phyloP scores from a whole-genome alignment of 2,329 filamentous ascomycete genomes.

The Rhinocladiella mackenziei region DNA sequence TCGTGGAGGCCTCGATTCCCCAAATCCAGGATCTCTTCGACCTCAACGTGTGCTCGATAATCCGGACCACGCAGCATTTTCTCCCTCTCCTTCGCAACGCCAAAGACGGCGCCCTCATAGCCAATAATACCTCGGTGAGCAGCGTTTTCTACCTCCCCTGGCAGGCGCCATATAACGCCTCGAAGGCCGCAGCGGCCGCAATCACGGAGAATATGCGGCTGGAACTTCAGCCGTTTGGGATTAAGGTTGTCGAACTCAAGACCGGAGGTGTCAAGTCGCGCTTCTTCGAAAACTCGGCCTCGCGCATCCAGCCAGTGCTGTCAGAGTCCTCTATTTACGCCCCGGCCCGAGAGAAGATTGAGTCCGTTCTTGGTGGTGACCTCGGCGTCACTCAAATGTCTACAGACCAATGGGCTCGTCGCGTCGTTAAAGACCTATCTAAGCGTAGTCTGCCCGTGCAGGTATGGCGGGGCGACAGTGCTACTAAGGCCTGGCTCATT shows the following conservation, averaged over 20 bases:
- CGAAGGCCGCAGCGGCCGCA: constrained; percentile 32
- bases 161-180: constrained; percentile 34
- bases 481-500: not conserved
- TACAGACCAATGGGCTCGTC: constrained; percentile 4
- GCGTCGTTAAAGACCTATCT: constrained; percentile 1
- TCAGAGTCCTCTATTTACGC: constrained; percentile 12
- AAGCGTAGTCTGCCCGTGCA: constrained; percentile 1
- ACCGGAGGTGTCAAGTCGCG: constrained; percentile 28
- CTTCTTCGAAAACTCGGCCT: constrained; percentile 8
- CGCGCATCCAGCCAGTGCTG: not conserved
- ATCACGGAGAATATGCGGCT: constrained; percentile 33
- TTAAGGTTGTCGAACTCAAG: constrained; percentile 31
- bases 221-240: constrained; percentile 33
- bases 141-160: constrained; percentile 33
- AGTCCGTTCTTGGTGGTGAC: constrained; percentile 6
- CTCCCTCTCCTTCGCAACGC: constrained; percentile 27
- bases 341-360: constrained; percentile 9
- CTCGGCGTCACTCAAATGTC: not conserved
- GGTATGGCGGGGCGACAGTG: constrained; percentile 2
- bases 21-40: constrained; percentile 35
- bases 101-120: constrained; percentile 32
- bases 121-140: constrained; percentile 38
- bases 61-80: constrained; percentile 37
- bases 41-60: constrained; percentile 34
- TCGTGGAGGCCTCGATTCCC: constrained; percentile 31